A percentile compares a stretch with the other conserved stretches of the same genome.
These are phyloP conservation scores for Fusarium protoensiforme DNA, from an alignment of 2,329 filamentous ascomycete genomes.

Conservation along the genomic window DNA sequence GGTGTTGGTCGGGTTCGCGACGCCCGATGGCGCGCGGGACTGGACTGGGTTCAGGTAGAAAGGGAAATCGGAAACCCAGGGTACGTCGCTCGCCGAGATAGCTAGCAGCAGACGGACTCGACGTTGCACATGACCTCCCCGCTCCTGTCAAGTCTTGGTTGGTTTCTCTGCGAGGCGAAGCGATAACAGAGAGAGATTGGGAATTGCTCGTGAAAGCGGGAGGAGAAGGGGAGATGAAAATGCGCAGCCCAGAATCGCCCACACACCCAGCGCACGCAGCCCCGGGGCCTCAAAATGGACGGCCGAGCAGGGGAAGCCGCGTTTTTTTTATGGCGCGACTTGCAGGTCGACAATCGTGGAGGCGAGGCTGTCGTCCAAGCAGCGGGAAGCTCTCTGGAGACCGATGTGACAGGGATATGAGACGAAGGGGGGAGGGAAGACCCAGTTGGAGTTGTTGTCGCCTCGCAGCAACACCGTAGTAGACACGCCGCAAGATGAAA, in stretches of 20 bases:
- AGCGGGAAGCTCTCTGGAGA: neutral
- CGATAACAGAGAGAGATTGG: neutral
- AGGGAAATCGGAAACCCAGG: conserved; percentile 7
- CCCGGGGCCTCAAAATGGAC: neutral
- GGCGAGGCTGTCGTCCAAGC: conserved; percentile 21
- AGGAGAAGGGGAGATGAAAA: conserved; percentile 2
- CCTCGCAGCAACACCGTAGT: neutral
- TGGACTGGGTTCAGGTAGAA: conserved; percentile 9
- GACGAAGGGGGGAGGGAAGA: neutral
- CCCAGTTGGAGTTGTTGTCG: neutral
- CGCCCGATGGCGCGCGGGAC: conserved; percentile 24
- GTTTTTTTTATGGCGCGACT: conserved; percentile 33
- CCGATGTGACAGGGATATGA: conserved; percentile 5
- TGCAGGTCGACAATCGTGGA: conserved; percentile 10
- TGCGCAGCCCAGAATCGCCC: conserved; percentile 8
- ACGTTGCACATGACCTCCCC: conserved; percentile 32
- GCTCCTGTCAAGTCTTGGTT: neutral
- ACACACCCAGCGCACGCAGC: neutral
- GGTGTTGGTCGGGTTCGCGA: conserved; percentile 25
- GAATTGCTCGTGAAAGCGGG: neutral
- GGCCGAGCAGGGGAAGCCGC: conserved; percentile 23
- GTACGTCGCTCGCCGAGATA: conserved; percentile 1
- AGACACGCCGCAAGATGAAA: neutral
- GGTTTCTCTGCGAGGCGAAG: neutral
- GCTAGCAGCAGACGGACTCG: conserved; percentile 24